Evolutionary conservation across 163 green algal genomes (phyloP), one percentile per base, ranked within the genome.

Genomic region (Scenedesmus sp.): DNA sequence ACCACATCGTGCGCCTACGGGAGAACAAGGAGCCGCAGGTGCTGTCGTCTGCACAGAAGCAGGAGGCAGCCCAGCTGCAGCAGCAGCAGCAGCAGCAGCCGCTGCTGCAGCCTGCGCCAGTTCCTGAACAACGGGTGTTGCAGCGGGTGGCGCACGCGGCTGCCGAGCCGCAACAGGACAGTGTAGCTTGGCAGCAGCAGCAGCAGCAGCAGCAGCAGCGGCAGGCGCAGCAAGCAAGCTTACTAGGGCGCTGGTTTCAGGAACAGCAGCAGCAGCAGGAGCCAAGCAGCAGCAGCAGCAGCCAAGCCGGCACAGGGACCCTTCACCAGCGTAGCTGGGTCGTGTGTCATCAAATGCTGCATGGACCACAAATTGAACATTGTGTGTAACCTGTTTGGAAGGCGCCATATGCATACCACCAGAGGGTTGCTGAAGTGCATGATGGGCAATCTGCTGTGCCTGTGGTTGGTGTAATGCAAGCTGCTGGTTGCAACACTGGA

Each of bases 141-240:
- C n/a, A 73, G 81, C 46, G 33, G 18, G 37, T 42, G 37, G 22
- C 35, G n/a, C 20, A 90, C 16, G n/a, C n/a, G n/a, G n/a, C n/a
- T n/a, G n/a, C n/a, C n/a, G 10, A 65, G 44, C 59, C 83, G 68
- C 42, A 90, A 68, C 35, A 20, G 33, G 44, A 51, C 20, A 53
- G 10, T 30, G 10, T 68, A 35, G 30, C 20, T 4, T 22, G 40
- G 72, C 40, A 85, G 44, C 43, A 84, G 85, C 85, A 84, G 26
- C 85, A 81, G 61, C 84, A 83, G 20, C 18, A 81, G 83, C 61
- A 89, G 59, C 83, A 81, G 65, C 56, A 81, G 51, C 35, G 70
- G 59, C 30, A n/a, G n/a, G n/a, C 37, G n/a, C 83, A 88, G 51
- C 0, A 56, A 15, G 83, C 37, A 4, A 44, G 51, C 65, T 46